Percentiles rank a stretch among this genome's conserved stretches.
These are phyloP conservation scores for Entomophthora muscae DNA, from an alignment of 371 early-diverging fungal genomes.

Conservation along the genomic window DNA sequence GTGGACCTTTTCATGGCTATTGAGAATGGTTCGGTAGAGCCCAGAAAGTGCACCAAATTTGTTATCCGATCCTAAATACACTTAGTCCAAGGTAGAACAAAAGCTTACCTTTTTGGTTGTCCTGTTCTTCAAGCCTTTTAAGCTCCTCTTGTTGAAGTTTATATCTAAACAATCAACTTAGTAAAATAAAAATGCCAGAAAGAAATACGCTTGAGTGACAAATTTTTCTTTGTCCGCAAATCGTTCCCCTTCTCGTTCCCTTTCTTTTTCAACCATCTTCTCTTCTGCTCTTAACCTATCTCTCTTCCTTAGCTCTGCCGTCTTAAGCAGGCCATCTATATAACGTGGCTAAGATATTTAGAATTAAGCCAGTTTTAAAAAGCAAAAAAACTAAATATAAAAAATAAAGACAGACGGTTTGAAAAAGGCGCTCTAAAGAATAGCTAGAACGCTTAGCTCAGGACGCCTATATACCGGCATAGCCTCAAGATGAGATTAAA, in stretches of 20 bases:
- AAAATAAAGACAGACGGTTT: too few species aligned
- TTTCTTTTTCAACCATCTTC: slow-evolving; percentile 55
- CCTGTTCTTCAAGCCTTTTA: slow-evolving; percentile 62
- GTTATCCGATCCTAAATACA: too few species aligned
- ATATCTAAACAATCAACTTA: slow-evolving; percentile 20
- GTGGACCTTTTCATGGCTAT: slow-evolving; percentile 15
- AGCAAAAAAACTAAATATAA: slow-evolving; percentile 5
- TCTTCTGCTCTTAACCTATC: slow-evolving; percentile 70
- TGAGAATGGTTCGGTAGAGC: slow-evolving; percentile 31
- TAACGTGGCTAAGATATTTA: slow-evolving; percentile 44
- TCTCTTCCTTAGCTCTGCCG: slow-evolving; percentile 62
- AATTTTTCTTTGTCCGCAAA: slow-evolving; percentile 71
- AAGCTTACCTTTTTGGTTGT: slow-evolving; percentile 32
- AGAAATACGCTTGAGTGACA: slow-evolving; percentile 55
- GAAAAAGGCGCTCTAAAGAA: too few species aligned
- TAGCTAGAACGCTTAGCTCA: too few species aligned
- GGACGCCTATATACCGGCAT: too few species aligned
- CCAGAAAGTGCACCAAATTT: slow-evolving; percentile 7
- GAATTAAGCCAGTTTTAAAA: too few species aligned
- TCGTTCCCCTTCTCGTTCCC: slow-evolving; percentile 44
- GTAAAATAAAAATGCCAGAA: not conserved
- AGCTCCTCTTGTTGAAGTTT: slow-evolving; percentile 65
- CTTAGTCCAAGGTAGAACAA: too few species aligned
- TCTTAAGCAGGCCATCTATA: slow-evolving; percentile 47
- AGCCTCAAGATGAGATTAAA: too few species aligned